phyloP scores from a whole-genome alignment of 78 protist genomes.

The Dictyostelium firmibasis region DNA sequence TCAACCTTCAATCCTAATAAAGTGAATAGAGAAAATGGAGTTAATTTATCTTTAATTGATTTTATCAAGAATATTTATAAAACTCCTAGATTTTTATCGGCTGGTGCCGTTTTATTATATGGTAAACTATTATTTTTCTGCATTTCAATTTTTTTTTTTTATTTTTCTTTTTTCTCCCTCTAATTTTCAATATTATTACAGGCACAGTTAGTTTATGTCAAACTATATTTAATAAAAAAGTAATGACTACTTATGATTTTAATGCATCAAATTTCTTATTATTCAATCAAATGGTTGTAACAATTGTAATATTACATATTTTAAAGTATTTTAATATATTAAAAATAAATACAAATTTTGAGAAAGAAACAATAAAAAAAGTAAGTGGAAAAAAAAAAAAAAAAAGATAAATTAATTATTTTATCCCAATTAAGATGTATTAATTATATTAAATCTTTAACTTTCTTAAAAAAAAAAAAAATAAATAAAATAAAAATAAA shows the following conservation, averaged over 20 bases:
- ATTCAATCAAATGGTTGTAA: conserved; percentile 52
- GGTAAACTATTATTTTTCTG: background rate
- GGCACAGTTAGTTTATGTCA: conserved; percentile 69
- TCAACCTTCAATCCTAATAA: background rate
- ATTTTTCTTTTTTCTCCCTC: background rate
- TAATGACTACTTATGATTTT: conserved; percentile 46
- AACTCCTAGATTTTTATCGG: background rate
- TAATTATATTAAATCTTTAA: too few relatives aligned
- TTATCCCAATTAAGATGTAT: too few relatives aligned
- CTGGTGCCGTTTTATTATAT: background rate
- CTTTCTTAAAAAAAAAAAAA: too few relatives aligned
- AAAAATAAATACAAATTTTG: conserved; percentile 1
- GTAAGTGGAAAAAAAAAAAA: conserved; percentile 32
- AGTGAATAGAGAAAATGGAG: background rate
- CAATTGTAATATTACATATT: background rate
- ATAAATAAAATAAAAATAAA: too few relatives aligned
- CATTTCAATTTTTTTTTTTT: background rate
- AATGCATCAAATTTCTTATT: conserved; percentile 35
- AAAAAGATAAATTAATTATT: too few relatives aligned
- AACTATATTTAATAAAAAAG: conserved; percentile 73
- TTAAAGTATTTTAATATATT: conserved; percentile 8
- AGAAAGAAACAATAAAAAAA: conserved; percentile 10
- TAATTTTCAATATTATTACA: background rate
- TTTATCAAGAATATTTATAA: background rate
- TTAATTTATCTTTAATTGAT: background rate